Evolutionary conservation across 108 stramenopile species (phyloP), one percentile per base, ranked within the genome.

Genomic region (Fragilariopsis cylindrus): DNA sequence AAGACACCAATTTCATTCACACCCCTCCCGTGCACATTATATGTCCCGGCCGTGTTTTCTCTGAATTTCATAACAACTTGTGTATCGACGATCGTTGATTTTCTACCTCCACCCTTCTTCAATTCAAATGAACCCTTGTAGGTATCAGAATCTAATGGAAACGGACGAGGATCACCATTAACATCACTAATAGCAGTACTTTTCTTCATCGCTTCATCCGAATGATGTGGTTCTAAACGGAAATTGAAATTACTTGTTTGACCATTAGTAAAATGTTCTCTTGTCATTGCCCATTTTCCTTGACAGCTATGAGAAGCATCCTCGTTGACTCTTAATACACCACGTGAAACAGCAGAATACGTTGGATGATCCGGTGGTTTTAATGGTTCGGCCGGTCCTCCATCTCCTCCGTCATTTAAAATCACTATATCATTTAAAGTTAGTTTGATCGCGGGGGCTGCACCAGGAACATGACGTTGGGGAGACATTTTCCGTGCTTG

Each of bases 91-190:
- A 89, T 74, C 2, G 84, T 81, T 18, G 84, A 70, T 43, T 80
- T 76, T 21, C 86, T 77, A 0, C 82, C 79, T 44, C 82, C 81
- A 18, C 87, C 81, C 56, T 85, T 85, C 39, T 85, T 85, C 70
- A 94, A 44, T 70, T 90, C 86, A 54, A 94, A 94, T 2, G 86
- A 81, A 12, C 92, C 92, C 74, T 88, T 91, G 84, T 94, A 94
- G 69, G 77, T 81, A 53, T 84, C 81, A 2, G 90, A 90, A 71
- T 94, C 92, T 16, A 91, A 69, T 30, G 92, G 92, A 74, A 94
- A 94, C 48, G 69, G 48, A 48, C 74, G 71, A 21, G 62, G 58
- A 13, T 76, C 65, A 0, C 74, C 41, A 45, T 7, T 63, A n/a
- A n/a, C 2, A 7, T 63, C 43, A 44, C 1, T 43, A 45, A 4